Conservation (phyloP, 2,329 filamentous ascomycete species). For the Hymenoscyphus occultus region DNA sequence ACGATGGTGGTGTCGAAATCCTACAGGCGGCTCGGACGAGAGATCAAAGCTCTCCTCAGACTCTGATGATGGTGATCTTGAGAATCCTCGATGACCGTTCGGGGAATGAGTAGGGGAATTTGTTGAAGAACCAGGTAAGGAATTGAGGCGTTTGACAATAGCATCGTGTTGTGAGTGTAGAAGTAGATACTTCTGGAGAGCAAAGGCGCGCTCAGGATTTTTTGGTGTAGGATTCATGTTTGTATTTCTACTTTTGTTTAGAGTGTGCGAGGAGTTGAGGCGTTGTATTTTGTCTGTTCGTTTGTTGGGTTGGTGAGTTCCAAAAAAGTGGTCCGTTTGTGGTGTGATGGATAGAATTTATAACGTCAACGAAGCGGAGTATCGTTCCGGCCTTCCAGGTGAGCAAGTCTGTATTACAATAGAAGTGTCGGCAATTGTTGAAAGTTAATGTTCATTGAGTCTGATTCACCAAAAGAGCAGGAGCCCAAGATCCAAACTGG, state of each 20-base stretch:
- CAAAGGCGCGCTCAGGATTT: conserved; percentile 33
- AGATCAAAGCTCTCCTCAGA: conserved; percentile 15
- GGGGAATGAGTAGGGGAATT: conserved; percentile 11
- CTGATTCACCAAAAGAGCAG: neutral
- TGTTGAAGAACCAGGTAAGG: conserved; percentile 7
- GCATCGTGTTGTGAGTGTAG: conserved; percentile 37
- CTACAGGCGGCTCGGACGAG: conserved; percentile 13
- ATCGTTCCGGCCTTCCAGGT: neutral
- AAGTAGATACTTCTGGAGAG: conserved; percentile 38
- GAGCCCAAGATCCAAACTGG: neutral
- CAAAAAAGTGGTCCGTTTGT: neutral
- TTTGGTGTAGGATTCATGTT: conserved; percentile 25
- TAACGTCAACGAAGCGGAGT: neutral
- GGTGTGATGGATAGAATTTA: neutral
- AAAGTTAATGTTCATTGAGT: neutral
- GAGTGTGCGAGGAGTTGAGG: neutral
- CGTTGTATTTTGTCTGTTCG: neutral
- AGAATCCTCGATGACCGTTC: conserved; percentile 13
- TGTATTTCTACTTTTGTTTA: neutral
- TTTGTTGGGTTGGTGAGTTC: neutral
- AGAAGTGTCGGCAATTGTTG: neutral
- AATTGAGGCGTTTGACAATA: conserved; percentile 35
- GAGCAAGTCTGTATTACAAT: neutral
- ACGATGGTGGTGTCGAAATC: conserved; percentile 15
- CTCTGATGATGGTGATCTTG: conserved; percentile 25